Evolutionary conservation across 345 rosid genomes (phyloP).

Genomic region (Balakata baccata): DNA sequence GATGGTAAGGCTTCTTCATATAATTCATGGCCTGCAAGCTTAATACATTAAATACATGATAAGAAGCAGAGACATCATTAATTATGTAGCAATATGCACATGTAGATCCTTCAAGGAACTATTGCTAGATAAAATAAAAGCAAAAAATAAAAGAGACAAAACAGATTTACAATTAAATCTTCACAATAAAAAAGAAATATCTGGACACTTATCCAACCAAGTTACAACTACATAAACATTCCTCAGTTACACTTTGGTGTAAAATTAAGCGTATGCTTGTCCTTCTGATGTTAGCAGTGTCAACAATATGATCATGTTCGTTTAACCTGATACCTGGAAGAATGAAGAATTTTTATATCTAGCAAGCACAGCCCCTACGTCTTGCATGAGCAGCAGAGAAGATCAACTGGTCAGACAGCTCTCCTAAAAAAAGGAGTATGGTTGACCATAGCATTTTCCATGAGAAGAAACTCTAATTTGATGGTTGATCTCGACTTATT

Average conservation of each 20-base stretch:
- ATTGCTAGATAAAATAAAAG: too few species aligned
- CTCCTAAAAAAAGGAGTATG: neutral
- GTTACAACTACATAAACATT: neutral
- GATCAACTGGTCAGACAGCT: neutral
- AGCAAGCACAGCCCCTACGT: neutral
- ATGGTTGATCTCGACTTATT: too few species aligned
- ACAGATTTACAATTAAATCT: neutral
- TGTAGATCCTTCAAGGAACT: neutral
- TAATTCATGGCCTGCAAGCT: conserved; percentile 96
- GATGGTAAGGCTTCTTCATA: conserved; percentile 82
- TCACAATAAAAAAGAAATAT: neutral
- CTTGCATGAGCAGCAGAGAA: neutral
- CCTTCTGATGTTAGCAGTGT: neutral
- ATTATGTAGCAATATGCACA: neutral
- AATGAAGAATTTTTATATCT: neutral
- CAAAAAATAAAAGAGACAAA: too few species aligned
- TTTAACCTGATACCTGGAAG: neutral
- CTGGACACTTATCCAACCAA: neutral
- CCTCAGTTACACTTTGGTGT: too few species aligned
- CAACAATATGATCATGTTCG: neutral
- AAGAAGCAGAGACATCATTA: conserved; percentile 31
- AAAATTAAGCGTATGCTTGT: neutral
- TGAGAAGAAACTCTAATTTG: too few species aligned
- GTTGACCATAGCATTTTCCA: too few species aligned
- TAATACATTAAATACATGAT: conserved; percentile 36